A percentile compares a stretch with the other conserved stretches of the same genome.
Evolutionary conservation across 257 asterid genomes (phyloP).

Genomic region (Nicotiana benthamiana): DNA sequence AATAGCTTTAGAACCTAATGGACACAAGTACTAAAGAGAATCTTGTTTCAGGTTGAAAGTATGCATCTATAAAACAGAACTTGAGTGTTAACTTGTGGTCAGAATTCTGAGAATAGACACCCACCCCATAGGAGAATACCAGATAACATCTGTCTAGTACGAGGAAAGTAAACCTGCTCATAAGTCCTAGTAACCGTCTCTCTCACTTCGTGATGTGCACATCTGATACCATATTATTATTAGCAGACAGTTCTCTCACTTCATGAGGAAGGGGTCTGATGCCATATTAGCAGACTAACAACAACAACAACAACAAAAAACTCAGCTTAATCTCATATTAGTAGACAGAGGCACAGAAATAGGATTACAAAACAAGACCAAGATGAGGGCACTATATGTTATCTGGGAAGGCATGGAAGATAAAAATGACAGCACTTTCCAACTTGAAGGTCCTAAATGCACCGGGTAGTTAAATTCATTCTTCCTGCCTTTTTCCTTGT

Average conservation of each 20-base stretch:
- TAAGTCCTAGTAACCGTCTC: not conserved
- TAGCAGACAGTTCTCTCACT: no score
- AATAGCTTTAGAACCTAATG: not conserved
- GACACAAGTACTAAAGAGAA: not conserved
- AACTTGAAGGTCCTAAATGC: not conserved
- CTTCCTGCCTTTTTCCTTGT: not conserved
- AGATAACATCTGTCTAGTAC: not conserved
- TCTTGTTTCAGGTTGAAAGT: not conserved
- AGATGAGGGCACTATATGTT: not conserved
- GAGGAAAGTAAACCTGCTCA: not conserved
- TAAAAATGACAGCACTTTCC: not conserved
- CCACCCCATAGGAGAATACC: not conserved
- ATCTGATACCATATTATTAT: not conserved
- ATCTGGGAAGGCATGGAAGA: not conserved
- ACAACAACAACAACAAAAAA: no score
- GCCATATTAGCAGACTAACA: not conserved
- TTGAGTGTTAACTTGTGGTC: not conserved
- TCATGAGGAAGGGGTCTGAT: no score
- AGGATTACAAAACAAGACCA: not conserved
- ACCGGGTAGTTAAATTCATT: not conserved
- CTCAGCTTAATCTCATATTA: not conserved
- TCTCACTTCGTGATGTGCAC: not conserved
- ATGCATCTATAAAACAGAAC: not conserved
- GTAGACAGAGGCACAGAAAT: not conserved
- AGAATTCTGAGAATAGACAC: not conserved